Conservation (phyloP, 768 basidiomycete genomes). For the Mycena chlorophos region DNA sequence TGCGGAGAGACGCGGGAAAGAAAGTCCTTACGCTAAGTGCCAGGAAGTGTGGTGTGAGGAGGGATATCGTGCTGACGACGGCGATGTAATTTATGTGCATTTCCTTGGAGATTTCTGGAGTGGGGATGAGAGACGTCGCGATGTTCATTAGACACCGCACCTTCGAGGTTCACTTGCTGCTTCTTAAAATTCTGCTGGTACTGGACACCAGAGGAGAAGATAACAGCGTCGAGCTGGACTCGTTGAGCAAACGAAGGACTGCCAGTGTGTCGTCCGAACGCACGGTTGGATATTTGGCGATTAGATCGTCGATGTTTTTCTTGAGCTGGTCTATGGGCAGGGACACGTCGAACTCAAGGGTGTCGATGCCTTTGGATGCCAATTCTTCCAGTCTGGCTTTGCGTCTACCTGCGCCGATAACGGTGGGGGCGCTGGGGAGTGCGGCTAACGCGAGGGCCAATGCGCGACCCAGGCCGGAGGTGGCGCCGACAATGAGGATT, state of each 20-base stretch:
- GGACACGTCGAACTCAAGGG: slow-evolving; percentile 46
- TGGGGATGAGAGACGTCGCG: not conserved
- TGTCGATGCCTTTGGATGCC: slow-evolving; percentile 37
- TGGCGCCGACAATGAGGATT: slow-evolving; percentile 57
- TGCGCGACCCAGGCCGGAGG: slow-evolving; percentile 57
- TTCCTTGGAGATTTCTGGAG: slow-evolving; percentile 48
- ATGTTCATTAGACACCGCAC: slow-evolving; percentile 30
- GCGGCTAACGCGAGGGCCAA: slow-evolving; percentile 51
- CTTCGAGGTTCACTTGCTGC: slow-evolving; percentile 40
- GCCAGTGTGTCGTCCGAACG: slow-evolving; percentile 13
- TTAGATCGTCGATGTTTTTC: slow-evolving; percentile 39
- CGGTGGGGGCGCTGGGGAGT: slow-evolving; percentile 42
- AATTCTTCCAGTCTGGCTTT: slow-evolving; percentile 55
- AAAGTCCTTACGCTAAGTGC: slow-evolving; percentile 46
- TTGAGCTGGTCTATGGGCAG: slow-evolving; percentile 39
- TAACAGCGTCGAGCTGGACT: slow-evolving; percentile 53
- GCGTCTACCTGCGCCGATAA: slow-evolving; percentile 41
- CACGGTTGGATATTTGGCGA: slow-evolving; percentile 52
- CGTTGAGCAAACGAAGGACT: not conserved
- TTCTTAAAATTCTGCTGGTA: slow-evolving; percentile 48
- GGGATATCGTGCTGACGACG: slow-evolving; percentile 46
- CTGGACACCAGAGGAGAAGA: slow-evolving; percentile 57
- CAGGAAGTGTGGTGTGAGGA: slow-evolving; percentile 55
- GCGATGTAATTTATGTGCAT: slow-evolving; percentile 56
- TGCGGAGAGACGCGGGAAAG: not conserved